These are phyloP conservation scores for Pseudocercospora musae DNA, from an alignment of 2,329 filamentous ascomycete species.

Conservation along the genomic window DNA sequence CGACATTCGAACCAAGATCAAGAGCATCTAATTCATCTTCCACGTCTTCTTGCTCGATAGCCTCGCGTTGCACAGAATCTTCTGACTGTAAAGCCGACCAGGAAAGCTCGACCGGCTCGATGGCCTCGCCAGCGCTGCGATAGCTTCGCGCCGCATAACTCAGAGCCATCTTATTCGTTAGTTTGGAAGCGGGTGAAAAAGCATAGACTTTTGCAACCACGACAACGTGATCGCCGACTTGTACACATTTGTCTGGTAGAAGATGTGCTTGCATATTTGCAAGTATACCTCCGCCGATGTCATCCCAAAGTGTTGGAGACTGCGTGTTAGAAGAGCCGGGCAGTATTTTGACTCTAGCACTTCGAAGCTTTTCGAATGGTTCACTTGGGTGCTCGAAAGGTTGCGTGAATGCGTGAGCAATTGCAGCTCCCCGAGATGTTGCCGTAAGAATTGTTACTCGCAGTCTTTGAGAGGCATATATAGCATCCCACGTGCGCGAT, in stretches of 20 bases:
- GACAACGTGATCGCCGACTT: constrained; percentile 48
- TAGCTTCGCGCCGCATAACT: constrained; percentile 10
- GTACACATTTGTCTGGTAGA: constrained; percentile 37
- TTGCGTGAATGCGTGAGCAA: constrained; percentile 35
- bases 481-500: constrained; percentile 55
- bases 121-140: background rate
- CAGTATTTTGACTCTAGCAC: background rate
- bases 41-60: background rate
- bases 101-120: background rate
- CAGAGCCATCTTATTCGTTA: background rate
- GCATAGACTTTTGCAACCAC: constrained; percentile 42
- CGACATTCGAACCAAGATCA: background rate
- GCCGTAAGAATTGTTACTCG: constrained; percentile 50
- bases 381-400: constrained; percentile 22
- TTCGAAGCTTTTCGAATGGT: constrained; percentile 20
- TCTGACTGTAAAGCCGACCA: background rate
- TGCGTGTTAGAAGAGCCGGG: background rate
- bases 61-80: background rate
- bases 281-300: constrained; percentile 19
- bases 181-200: background rate
- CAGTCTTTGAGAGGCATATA: constrained; percentile 44
- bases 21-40: background rate
- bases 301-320: background rate
- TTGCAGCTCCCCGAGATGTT: constrained; percentile 28
- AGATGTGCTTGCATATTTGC: constrained; percentile 37